Evolutionary conservation across 2,329 filamentous ascomycete species (phyloP).

Genomic region (Mollisia scopiformis): DNA sequence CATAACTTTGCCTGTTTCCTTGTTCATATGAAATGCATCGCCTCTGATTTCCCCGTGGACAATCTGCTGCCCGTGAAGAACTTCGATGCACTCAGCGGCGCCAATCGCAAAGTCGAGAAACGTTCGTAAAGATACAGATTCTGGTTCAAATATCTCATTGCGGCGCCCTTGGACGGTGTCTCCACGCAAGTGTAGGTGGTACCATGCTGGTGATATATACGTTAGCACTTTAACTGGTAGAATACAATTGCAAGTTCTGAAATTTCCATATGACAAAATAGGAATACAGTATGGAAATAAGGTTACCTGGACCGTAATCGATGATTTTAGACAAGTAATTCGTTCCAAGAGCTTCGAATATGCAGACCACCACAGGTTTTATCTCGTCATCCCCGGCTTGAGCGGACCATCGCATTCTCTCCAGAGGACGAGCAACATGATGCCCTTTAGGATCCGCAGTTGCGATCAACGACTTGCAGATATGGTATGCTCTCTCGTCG

Average conservation of each 20-base stretch:
- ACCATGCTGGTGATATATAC: too few species aligned
- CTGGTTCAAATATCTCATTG: conserved; percentile 45
- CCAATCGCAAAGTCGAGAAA: conserved; percentile 94
- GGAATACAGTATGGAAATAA: too few species aligned
- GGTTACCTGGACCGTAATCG: conserved; percentile 81
- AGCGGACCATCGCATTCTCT: conserved; percentile 72
- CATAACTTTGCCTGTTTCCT: conserved; percentile 71
- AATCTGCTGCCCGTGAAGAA: conserved; percentile 81
- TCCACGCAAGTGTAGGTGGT: conserved; percentile 55
- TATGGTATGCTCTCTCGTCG: conserved; percentile 85
- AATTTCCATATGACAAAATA: too few species aligned
- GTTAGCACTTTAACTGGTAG: too few species aligned
- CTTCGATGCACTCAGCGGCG: conserved; percentile 81
- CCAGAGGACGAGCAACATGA: conserved; percentile 80
- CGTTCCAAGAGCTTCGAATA: conserved; percentile 77
- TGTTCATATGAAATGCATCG: conserved; percentile 87
- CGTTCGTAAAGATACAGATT: conserved; percentile 70
- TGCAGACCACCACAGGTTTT: conserved; percentile 68
- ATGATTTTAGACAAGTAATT: conserved; percentile 74
- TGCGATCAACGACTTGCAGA: conserved; percentile 71
- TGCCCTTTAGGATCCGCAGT: conserved; percentile 72
- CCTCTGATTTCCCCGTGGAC: conserved; percentile 90
- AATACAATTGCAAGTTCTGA: too few species aligned
- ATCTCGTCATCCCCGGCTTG: conserved; percentile 66
- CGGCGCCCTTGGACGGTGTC: conserved; percentile 42